A percentile compares a stretch with the other conserved stretches of the same genome.
Conservation (phyloP, 306 rosid genomes). For the Ochetophila trinervis region DNA sequence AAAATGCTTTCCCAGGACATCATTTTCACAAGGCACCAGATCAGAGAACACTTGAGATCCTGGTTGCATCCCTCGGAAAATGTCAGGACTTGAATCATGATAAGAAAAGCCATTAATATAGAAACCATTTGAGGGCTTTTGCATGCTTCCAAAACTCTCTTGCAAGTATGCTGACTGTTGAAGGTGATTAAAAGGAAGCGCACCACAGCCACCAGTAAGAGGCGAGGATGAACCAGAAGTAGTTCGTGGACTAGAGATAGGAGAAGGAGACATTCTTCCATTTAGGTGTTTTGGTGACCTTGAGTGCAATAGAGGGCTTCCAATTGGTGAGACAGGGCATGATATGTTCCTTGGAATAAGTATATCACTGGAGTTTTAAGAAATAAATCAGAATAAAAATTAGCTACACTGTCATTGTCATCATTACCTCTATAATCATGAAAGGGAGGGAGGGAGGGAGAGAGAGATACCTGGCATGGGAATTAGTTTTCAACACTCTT, state of each 20-base stretch:
- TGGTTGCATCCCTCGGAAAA: constrained; percentile 72
- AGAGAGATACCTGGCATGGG: constrained; percentile 61
- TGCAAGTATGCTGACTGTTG: constrained; percentile 65
- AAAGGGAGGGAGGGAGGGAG: constrained; percentile 28
- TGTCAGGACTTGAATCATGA: constrained; percentile 66
- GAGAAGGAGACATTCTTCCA: constrained; percentile 94
- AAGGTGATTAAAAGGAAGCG: constrained; percentile 67
- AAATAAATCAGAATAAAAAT: constrained; percentile 36
- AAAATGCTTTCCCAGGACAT: constrained; percentile 52
- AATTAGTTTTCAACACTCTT: constrained; percentile 61
- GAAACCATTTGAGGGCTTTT: constrained; percentile 53
- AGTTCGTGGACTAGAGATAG: constrained; percentile 92
- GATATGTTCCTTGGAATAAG: constrained; percentile 79
- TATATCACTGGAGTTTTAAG: constrained; percentile 63
- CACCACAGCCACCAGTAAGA: constrained; percentile 71
- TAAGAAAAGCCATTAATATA: constrained; percentile 46
- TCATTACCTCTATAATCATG: constrained; percentile 4
- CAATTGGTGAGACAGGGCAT: constrained; percentile 96
- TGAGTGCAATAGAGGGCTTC: constrained; percentile 94
- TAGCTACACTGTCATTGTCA: constrained; percentile 4
- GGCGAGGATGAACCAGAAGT: constrained; percentile 94
- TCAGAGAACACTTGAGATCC: constrained; percentile 71
- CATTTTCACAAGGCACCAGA: constrained; percentile 53
- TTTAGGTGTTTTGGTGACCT: constrained; percentile 86
- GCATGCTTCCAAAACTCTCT: constrained; percentile 69